Percentiles rank a stretch among this genome's conserved stretches.
Conservation (phyloP, 2,329 filamentous ascomycete species). For the Zasmidium angulare region DNA sequence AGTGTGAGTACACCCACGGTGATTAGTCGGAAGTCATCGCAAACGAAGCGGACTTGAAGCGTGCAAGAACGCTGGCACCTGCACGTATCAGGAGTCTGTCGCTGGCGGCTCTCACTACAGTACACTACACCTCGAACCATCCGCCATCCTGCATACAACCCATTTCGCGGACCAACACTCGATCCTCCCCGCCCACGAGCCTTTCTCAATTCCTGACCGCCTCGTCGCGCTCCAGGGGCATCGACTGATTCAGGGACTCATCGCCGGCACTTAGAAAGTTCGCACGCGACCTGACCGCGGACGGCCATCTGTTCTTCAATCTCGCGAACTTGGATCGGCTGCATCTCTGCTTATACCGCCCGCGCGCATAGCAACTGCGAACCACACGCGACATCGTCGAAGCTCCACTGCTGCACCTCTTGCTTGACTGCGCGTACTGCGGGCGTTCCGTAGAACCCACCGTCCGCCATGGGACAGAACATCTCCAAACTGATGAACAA, state of each 20-base stretch:
- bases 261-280: background rate
- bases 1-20: too few species aligned
- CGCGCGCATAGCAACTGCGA: background rate
- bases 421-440: background rate
- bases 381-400: background rate
- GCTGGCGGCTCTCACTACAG: too few species aligned
- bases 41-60: too few species aligned
- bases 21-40: too few species aligned
- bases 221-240: background rate
- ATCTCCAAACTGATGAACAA: conserved; percentile 96
- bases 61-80: too few species aligned
- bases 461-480: conserved; percentile 75
- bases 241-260: background rate
- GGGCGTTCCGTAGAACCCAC: background rate
- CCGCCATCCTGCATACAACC: background rate
- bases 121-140: background rate
- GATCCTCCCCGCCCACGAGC: background rate
- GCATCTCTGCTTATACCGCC: background rate
- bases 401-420: background rate
- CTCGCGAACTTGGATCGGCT: background rate
- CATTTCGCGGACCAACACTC: background rate
- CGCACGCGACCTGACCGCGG: background rate
- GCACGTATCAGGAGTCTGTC: too few species aligned
- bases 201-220: background rate
- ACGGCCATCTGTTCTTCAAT: background rate